phyloP scores from a whole-genome alignment of 306 rosid species.

The Dryas drummondii region DNA sequence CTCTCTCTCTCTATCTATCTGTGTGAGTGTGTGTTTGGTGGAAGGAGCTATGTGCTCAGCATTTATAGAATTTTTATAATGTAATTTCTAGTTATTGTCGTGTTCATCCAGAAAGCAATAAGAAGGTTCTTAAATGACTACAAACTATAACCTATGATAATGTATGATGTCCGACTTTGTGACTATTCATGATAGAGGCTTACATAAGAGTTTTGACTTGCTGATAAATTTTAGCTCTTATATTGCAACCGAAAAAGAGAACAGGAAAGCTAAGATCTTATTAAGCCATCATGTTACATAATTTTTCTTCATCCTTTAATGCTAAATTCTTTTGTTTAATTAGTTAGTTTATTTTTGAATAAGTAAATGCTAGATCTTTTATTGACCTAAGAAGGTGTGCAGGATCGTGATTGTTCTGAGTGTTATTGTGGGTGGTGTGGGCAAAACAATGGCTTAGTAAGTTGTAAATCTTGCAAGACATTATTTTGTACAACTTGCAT shows the following conservation, averaged over 20 bases:
- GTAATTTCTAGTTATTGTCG: neutral
- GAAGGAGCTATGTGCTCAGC: neutral
- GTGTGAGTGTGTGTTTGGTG: neutral
- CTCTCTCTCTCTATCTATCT: neutral
- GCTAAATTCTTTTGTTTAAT: neutral
- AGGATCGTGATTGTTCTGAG: conserved; percentile 61
- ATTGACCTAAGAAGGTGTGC: conserved; percentile 37
- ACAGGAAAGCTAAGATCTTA: neutral
- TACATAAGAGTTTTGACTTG: neutral
- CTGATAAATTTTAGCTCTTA: neutral
- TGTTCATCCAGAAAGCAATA: neutral
- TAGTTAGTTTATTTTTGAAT: neutral
- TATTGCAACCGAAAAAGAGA: neutral
- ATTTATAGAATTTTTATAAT: too few relatives aligned
- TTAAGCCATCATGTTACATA: neutral
- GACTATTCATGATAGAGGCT: neutral
- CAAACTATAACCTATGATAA: neutral
- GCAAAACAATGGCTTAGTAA: conserved; percentile 48
- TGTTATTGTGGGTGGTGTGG: conserved; percentile 87
- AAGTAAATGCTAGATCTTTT: conserved; percentile 18
- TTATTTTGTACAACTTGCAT: conserved; percentile 64
- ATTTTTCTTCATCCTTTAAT: neutral
- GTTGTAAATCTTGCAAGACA: conserved; percentile 62
- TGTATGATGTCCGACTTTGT: neutral
- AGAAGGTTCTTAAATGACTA: too few relatives aligned